Percentiles rank a stretch among this genome's conserved stretches.
phyloP scores from a whole-genome alignment of 2,329 filamentous ascomycete genomes.

The Chaetomiaceae sp. region DNA sequence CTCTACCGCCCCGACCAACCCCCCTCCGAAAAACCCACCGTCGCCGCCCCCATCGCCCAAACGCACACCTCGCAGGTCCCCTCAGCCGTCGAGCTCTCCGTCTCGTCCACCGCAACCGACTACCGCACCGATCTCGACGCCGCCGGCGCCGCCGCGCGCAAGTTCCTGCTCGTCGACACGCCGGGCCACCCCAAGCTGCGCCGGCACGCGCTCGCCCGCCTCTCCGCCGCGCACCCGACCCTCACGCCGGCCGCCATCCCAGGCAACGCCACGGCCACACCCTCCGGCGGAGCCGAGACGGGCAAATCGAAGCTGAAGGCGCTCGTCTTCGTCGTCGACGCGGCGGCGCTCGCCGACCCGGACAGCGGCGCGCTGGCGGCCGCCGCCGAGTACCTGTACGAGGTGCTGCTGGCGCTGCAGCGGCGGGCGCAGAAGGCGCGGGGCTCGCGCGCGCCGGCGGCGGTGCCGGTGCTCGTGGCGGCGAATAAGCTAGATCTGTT shows the following conservation, averaged over 20 bases:
- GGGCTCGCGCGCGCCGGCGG: conserved; percentile 37
- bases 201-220: conserved; percentile 53
- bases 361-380: conserved; percentile 59
- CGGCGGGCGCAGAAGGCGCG: conserved; percentile 40
- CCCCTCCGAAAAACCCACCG: conserved; percentile 17
- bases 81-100: conserved; percentile 49
- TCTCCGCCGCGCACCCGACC: conserved; percentile 26
- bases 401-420: conserved; percentile 78
- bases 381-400: conserved; percentile 80
- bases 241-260: conserved; percentile 1
- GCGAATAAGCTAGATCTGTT: conserved; percentile 97
- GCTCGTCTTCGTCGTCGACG: conserved; percentile 85
- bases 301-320: conserved; percentile 52
- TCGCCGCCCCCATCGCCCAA: conserved; percentile 26
- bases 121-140: conserved; percentile 52
- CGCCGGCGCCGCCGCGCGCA: conserved; percentile 51
- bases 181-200: conserved; percentile 95
- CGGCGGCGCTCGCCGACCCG: conserved; percentile 57
- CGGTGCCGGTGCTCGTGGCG: conserved; percentile 72
- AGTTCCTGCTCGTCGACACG: conserved; percentile 77
- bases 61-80: conserved; percentile 52
- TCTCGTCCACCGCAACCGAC: conserved; percentile 36
- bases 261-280: conserved; percentile 2
- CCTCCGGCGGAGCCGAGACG: conserved; percentile 14
- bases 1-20: conserved; percentile 13